Conservation (phyloP, 2,329 filamentous ascomycete species). For the Botrytis aclada region DNA sequence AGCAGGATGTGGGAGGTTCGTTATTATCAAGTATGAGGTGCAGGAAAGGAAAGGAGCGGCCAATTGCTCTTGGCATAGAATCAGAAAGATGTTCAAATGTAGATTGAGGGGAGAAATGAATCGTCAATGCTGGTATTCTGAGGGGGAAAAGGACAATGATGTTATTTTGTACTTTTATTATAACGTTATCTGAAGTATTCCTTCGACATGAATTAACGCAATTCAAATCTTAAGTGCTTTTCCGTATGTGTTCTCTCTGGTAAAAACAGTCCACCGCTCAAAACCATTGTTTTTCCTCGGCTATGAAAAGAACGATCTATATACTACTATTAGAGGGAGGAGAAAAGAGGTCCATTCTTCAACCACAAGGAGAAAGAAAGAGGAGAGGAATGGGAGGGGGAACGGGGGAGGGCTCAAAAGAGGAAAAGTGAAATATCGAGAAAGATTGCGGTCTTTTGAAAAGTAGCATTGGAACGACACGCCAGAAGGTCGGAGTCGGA, state of each 20-base stretch:
- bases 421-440: background rate
- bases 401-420: background rate
- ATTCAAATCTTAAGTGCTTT: background rate
- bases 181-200: background rate
- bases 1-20: background rate
- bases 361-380: background rate
- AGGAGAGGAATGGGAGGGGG: too few relatives aligned
- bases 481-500: background rate
- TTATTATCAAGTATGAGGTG: background rate
- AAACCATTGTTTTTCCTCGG: background rate
- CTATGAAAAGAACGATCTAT: background rate
- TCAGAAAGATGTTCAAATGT: background rate
- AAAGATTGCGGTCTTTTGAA: background rate
- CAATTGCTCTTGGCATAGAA: background rate
- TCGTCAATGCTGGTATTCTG: too few relatives aligned
- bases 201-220: background rate
- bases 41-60: background rate
- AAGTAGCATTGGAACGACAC: background rate
- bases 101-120: background rate
- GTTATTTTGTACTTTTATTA: background rate
- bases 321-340: background rate
- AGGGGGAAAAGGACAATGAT: background rate
- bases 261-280: background rate
- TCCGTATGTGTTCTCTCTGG: background rate
- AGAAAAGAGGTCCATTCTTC: background rate